Percentiles rank a stretch among this genome's conserved stretches.
Conservation (phyloP, 192 early-diverging fungal species). For the Coemansia sp. region DNA sequence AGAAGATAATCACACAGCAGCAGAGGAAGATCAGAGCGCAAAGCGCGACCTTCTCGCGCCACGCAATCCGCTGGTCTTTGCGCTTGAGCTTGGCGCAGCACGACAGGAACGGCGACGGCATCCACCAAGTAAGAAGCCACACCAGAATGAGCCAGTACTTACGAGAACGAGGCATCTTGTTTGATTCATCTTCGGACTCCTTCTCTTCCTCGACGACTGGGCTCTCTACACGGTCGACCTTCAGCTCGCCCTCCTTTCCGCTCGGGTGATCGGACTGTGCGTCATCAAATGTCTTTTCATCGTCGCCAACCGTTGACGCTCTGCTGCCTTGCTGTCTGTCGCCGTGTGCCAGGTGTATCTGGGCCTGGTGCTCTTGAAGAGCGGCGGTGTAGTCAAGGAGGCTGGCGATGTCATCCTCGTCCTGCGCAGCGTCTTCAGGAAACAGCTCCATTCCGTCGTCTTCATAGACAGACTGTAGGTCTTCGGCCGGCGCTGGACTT, state of each 20-base stretch:
- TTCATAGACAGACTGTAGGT: constrained; percentile 53
- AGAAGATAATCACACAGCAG: constrained; percentile 77
- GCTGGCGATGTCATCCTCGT: constrained; percentile 46
- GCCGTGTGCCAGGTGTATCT: constrained; percentile 19
- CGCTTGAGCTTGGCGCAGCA: constrained; percentile 76
- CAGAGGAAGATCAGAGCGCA: constrained; percentile 78
- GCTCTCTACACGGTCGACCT: constrained; percentile 32
- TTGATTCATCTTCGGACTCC: constrained; percentile 53
- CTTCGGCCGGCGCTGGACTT: constrained; percentile 25
- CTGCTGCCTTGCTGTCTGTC: constrained; percentile 14
- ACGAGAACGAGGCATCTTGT: constrained; percentile 38
- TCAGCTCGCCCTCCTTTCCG: constrained; percentile 44
- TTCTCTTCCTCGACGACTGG: constrained; percentile 55
- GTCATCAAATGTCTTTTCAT: constrained; percentile 49
- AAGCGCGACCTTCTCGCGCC: constrained; percentile 95
- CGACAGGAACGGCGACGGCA: constrained; percentile 70
- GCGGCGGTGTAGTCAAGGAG: constrained; percentile 48
- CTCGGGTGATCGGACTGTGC: constrained; percentile 17
- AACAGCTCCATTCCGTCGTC: constrained; percentile 49
- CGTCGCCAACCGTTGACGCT: constrained; percentile 27
- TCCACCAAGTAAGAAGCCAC: constrained; percentile 69
- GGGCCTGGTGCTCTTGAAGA: constrained; percentile 42
- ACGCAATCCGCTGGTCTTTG: constrained; percentile 81
- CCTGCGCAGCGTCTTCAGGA: constrained; percentile 30
- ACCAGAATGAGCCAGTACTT: constrained; percentile 83